Conservation (phyloP, 768 basidiomycete genomes). For the Cyathus striatus region DNA sequence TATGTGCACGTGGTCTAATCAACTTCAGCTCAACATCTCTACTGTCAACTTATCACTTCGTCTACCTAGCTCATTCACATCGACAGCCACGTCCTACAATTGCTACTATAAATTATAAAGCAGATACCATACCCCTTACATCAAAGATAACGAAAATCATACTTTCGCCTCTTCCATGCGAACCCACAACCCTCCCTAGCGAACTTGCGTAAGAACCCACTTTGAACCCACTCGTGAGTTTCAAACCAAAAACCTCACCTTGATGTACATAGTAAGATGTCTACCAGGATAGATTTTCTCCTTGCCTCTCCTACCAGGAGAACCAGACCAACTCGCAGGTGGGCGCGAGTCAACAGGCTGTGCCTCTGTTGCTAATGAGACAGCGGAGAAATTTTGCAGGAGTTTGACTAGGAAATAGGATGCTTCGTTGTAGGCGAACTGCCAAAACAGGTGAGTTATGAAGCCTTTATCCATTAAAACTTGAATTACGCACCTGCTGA, state of each 20-base stretch:
- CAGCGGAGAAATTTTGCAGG: slow-evolving; percentile 39
- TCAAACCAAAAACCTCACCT: slow-evolving; percentile 28
- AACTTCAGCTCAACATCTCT: too few relatives aligned
- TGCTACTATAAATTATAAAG: too few relatives aligned
- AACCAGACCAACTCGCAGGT: slow-evolving; percentile 19
- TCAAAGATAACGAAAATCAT: too few relatives aligned
- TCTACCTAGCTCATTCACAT: too few relatives aligned
- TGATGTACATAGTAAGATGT: slow-evolving; percentile 36
- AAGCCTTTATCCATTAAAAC: background rate
- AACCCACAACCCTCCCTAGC: slow-evolving; percentile 17
- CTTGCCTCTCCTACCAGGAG: slow-evolving; percentile 22
- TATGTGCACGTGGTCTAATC: too few relatives aligned
- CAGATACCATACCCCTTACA: too few relatives aligned
- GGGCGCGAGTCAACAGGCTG: slow-evolving; percentile 25
- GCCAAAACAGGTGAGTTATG: background rate
- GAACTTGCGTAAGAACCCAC: background rate
- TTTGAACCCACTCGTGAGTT: background rate
- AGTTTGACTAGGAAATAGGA: slow-evolving; percentile 51
- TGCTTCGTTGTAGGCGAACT: slow-evolving; percentile 54
- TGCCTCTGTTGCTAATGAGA: slow-evolving; percentile 31
- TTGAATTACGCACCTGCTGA: slow-evolving; percentile 16
- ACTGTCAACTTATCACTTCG: too few relatives aligned
- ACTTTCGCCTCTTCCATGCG: slow-evolving; percentile 15
- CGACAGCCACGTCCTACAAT: too few relatives aligned
- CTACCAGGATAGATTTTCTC: slow-evolving; percentile 31